Base-by-base conservation (phyloP, 2,329 filamentous ascomycete species). In the Paradendryphiella salina region DNA sequence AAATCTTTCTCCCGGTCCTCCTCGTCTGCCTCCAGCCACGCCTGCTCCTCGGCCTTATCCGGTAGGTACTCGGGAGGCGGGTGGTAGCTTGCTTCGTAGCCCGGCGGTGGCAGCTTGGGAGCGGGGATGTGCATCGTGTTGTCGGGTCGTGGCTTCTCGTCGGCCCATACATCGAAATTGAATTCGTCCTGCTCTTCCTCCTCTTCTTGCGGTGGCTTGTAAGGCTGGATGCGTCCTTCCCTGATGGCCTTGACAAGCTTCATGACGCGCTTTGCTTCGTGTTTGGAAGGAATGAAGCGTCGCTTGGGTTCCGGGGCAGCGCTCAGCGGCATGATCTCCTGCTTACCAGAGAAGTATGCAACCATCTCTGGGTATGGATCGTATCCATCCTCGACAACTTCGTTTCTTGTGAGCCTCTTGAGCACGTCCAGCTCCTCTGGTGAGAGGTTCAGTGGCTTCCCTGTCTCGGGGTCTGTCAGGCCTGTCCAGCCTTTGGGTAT, bases 401-500 rank as follows among this genome's bases (percentile, higher is more conserved):
- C 90, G 63, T 95, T 93, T 77, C 89, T 86, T 65, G 96, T 93
- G 42, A 99, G 83, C 66, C 90, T 89, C 66, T 87, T 88, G 59
- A 99, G 79, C 52, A 97, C 84, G 69, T 96, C 89, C 60, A 99
- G 75, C 74, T 99, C 92, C 59, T 96, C 89, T 54, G 87, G 84
- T 66, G 83, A 95, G 41, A 99, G 80, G 67, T 96, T 86, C 61
- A 99, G 76, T 17, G 93, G 92, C 74, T 96, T 95, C 59, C 94
- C 95, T 4, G 95, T 99, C 38, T 89, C 84, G 4, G 93, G 91
- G 74, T 99, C 94, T 7, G 91, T 96, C 59, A 97, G 79, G 50
- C 93, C 94, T 46, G 94, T 99, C 91, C 92, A 99, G 59, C 93
- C 94, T 79, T 96, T 91, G 11, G 94, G 94, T 29, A 99, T 80